Evolutionary conservation across 2,329 filamentous ascomycete genomes (phyloP).

Genomic region (Daldinia sp.): DNA sequence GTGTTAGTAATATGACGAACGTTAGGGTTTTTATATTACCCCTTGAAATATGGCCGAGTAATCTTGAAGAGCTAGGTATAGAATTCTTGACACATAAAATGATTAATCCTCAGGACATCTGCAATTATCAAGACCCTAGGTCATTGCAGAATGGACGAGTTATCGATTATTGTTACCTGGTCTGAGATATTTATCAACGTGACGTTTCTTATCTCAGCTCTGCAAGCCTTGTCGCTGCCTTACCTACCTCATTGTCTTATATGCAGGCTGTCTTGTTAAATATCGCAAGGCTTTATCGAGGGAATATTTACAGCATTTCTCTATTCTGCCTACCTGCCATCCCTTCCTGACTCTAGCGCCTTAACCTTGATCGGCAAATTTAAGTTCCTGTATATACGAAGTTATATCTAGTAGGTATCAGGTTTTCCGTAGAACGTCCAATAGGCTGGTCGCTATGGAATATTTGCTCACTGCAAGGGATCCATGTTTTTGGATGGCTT

Average conservation of each 20-base stretch:
- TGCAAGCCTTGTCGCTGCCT: neutral
- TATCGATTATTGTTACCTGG: neutral
- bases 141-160: neutral
- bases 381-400: neutral
- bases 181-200: neutral
- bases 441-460: slow-evolving; percentile 1
- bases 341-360: neutral
- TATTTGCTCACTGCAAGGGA: slow-evolving; percentile 22
- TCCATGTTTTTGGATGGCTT: slow-evolving; percentile 20
- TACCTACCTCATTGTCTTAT: neutral
- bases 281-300: neutral
- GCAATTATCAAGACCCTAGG: too few relatives aligned
- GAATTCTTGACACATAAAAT: too few relatives aligned
- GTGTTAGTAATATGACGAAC: too few relatives aligned
- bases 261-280: neutral
- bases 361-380: neutral
- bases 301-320: neutral
- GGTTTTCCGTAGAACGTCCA: neutral
- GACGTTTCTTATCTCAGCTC: neutral
- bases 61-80: too few relatives aligned
- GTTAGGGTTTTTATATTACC: too few relatives aligned
- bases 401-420: neutral
- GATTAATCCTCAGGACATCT: too few relatives aligned
- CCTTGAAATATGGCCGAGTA: too few relatives aligned
- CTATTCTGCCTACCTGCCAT: too few relatives aligned